phyloP scores from a whole-genome alignment of 1,284 basidiomycete species.

The Trametes hirsuta region DNA sequence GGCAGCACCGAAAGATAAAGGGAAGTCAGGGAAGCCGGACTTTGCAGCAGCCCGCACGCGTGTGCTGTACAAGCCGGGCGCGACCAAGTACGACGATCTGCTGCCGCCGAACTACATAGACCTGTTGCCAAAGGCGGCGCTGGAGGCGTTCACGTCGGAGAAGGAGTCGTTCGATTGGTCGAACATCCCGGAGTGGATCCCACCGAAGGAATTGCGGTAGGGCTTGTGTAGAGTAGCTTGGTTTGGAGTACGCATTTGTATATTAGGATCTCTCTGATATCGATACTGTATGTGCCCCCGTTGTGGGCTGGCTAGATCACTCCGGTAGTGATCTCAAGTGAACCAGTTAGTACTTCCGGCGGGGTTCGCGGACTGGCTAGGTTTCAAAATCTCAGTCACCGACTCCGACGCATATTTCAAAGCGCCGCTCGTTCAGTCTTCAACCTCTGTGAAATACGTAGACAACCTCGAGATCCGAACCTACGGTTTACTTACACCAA shows the following conservation, averaged over 20 bases:
- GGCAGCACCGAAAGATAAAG: neutral
- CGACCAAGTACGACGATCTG: slow-evolving; percentile 58
- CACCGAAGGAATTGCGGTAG: slow-evolving; percentile 70
- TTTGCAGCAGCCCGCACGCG: slow-evolving; percentile 44
- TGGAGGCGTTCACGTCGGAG: slow-evolving; percentile 61
- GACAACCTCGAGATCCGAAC: too few relatives aligned
- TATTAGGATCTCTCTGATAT: neutral
- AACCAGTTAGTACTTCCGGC: too few relatives aligned
- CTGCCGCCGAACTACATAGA: slow-evolving; percentile 63
- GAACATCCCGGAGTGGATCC: slow-evolving; percentile 76
- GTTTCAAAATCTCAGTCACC: too few relatives aligned
- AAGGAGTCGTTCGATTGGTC: slow-evolving; percentile 70
- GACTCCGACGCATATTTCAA: too few relatives aligned
- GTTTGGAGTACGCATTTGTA: neutral
- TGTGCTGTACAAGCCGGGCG: slow-evolving; percentile 45
- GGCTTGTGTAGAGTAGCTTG: neutral
- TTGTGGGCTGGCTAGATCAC: neutral
- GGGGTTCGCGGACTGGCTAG: too few relatives aligned
- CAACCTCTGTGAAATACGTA: too few relatives aligned
- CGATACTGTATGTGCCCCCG: too few relatives aligned
- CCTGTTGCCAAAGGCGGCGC: slow-evolving; percentile 52
- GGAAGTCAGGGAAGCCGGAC: slow-evolving; percentile 40
- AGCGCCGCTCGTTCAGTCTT: too few relatives aligned
- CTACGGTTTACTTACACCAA: too few relatives aligned
- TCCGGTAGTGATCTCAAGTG: too few relatives aligned